A percentile compares a stretch with the other conserved stretches of the same genome.
Evolutionary conservation across 2,329 filamentous ascomycete species (phyloP).

Genomic region (Whalleya microplaca): DNA sequence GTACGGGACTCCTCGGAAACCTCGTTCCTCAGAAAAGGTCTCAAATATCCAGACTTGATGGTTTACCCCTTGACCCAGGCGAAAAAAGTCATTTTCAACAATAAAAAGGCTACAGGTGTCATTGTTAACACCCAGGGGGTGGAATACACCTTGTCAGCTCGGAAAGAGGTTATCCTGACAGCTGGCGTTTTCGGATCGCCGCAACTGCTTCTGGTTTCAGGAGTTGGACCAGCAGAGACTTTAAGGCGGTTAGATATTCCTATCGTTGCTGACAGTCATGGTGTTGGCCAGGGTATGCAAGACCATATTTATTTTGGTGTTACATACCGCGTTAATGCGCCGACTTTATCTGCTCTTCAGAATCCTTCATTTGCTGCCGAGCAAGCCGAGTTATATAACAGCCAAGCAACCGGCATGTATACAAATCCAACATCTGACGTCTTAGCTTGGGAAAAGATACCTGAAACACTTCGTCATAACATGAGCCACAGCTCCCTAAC

Average conservation of each 20-base stretch:
- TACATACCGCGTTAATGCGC: conserved; percentile 37
- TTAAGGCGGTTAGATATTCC: conserved; percentile 47
- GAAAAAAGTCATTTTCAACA: conserved; percentile 48
- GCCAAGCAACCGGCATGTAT: conserved; percentile 27
- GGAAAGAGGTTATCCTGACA: conserved; percentile 44
- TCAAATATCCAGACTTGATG: conserved; percentile 29
- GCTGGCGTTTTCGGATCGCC: conserved; percentile 44
- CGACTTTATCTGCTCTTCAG: conserved; percentile 31
- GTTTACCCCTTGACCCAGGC: conserved; percentile 47
- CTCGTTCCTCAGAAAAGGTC: conserved; percentile 38
- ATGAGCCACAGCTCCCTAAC: conserved; percentile 18
- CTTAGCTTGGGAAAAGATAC: conserved; percentile 36
- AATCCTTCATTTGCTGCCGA: conserved; percentile 23
- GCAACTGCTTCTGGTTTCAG: conserved; percentile 44
- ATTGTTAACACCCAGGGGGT: conserved; percentile 18
- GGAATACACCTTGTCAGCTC: conserved; percentile 28
- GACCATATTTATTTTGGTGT: conserved; percentile 48
- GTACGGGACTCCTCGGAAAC: conserved; percentile 42
- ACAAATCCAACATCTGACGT: conserved; percentile 27
- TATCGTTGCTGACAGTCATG: conserved; percentile 56
- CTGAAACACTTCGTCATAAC: conserved; percentile 17
- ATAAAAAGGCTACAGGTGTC: conserved; percentile 37
- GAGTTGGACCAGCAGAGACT: conserved; percentile 39
- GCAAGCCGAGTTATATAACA: conserved; percentile 24
- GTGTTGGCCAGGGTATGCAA: conserved; percentile 63